Base-by-base conservation (phyloP, 2,329 filamentous ascomycete genomes). In the Fusarium brevicatenulatum region DNA sequence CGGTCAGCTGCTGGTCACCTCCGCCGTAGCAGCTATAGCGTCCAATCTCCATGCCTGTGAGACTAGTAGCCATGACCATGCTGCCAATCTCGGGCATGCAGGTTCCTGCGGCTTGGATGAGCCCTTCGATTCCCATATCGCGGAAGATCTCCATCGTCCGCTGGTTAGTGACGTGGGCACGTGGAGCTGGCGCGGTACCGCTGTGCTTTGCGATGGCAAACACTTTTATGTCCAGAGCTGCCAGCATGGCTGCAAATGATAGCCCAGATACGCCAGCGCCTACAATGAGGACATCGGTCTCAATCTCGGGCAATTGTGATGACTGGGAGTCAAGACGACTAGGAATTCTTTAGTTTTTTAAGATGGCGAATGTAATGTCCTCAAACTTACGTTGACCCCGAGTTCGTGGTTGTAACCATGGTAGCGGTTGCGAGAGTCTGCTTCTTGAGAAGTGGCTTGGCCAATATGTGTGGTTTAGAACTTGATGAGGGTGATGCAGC, bases 71-170 rank as follows among this genome's bases (percentile, higher is more conserved):
- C 67, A 70, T 68, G 43, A 68, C 67, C 43, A 67, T 36, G n/a
- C 12, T 70, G 25, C 67, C 67, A 12, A 54, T 37, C 2, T 68
- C 53, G 4, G 52, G 19, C 58, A 70, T 34, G 1, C 34, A 56
- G n/a, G 63, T 70, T 32, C 63, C 63, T 13, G 47, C 67, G 9
- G 23, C 57, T 32, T 67, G 21, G 16, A 70, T 46, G 11, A n/a
- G 44, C 21, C 56, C 19, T 32, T 70, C 58, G 2, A 70, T 54
- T 15, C 64, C 67, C 67, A 70, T 70, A 4, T 70, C 64, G 9
- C 67, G 58, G n/a, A 70, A 68, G 8, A 70, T 25, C 25, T 70
- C 67, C 67, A 70, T 70, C 15, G 67, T 70, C 7, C 67, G 42
- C 42, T 70, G 67, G 3, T 70, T 70, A 15, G 67, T 70, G 47